Evolutionary conservation across 2,329 filamentous ascomycete species (phyloP), one percentile per base, ranked within the genome.

Genomic region (Pestalotiopsis sp.): DNA sequence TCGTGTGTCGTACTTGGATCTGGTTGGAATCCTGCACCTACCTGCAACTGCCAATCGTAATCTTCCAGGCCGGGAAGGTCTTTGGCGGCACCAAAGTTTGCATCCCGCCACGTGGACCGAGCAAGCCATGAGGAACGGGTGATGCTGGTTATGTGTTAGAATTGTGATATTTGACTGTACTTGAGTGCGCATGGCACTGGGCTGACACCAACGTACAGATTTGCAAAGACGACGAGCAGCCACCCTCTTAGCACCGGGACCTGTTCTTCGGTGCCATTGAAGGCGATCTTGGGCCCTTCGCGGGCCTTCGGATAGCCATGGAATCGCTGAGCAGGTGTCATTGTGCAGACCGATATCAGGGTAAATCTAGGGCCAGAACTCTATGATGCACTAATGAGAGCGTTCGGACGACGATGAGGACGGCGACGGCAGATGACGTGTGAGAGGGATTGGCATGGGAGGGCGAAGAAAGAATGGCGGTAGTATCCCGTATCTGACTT

Each of bases 161-260:
- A 25, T 38, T 27, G 27, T 36, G 31, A 20, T 17, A 11, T n/a
- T 68, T 62, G 40, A 52, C 71, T 45, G 25, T 40, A 2, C 62
- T 70, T 9, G 66, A 14, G 6, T 11, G n/a, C 2, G 38, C 59
- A 20, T 61, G 45, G 41, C 17, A 23, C 23, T 14, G 5, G 13
- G n/a, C 31, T 38, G 2, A 79, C 17, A 20, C 40, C 40, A 45
- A 45, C 86, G 76, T 81, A 93, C 91, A 92, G 75, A 68, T 84
- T 87, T 66, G 88, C 87, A 57, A 87, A 89, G 65, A 91, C 82
- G 36, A 88, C 84, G 62, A 97, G 82, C 7, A 89, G 79, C 40
- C 86, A 80, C 4, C 93, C 93, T 67, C 90, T 86, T 71, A 97
- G 82, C 1, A 89, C 85, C 0, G 93, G 93, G 76, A 95, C 94